Evolutionary conservation across 148 eudicot genomes (phyloP), one percentile per base, ranked within the genome.

Genomic region (Dysphania ambrosioides): DNA sequence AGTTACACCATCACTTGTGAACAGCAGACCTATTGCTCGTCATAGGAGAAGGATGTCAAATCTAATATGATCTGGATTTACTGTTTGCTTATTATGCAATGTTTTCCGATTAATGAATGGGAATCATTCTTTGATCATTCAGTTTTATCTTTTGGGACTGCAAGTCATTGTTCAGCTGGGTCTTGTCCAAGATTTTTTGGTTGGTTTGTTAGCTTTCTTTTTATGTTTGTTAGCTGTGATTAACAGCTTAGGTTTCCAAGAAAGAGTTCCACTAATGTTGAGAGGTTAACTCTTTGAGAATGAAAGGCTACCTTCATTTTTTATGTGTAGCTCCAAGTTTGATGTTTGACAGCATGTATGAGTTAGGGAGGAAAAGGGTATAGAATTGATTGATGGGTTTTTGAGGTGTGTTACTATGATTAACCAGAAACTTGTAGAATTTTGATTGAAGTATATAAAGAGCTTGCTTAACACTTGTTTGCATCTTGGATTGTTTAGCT

Each of bases 11-110:
- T 85, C 86, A 15, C 78, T 79, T 87, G 82, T 87, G 47, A 84
- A 76, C 78, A 75, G 74, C 72, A 86, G 73, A 75, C 56, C 76
- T 27, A 63, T 81, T n/a, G 32, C 68, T 36, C 87, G 80, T 63
- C 93, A 89, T 62, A 83, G 89, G 58, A 87, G 93, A 80, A 84
- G 91, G 78, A 83, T 86, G 85, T 89, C 93, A 21, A 75, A 83
- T 80, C 23, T 88, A 40, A 85, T 65, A 49, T 42, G 29, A 66
- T 66, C 57, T 51, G 21, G 24, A 66, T 23, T 23, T 41, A 31
- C 1, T 19, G 26, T 44, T 42, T 58, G 59, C 30, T 41, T 40
- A 32, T 24, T 26, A 41, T 57, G 36, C 35, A 30, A 47, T 68
- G 13, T 76, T 66, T 66, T 66, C 30, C 40, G 35, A 27, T 32